phyloP scores from a whole-genome alignment of 805 yeast genomes.

The Clavispora phyllophila region DNA sequence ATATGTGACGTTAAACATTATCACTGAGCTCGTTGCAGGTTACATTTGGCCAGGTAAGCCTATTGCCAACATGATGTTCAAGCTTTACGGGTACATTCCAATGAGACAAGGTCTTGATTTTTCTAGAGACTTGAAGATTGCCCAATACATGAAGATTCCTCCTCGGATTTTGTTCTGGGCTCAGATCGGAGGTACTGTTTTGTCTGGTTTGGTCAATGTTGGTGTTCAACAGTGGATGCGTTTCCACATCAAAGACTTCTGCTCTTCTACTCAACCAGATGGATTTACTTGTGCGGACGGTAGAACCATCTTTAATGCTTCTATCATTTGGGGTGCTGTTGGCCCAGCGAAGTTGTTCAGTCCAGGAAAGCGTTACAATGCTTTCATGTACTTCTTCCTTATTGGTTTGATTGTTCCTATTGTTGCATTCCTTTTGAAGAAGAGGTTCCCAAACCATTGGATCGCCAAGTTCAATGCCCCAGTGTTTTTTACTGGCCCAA shows the following conservation, averaged over 20 bases:
- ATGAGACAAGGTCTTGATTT: slow-evolving; percentile 17
- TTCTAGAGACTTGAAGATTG: slow-evolving; percentile 16
- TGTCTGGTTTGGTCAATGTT: slow-evolving; percentile 19
- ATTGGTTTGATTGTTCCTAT: slow-evolving; percentile 6
- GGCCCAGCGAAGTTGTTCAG: slow-evolving; percentile 22
- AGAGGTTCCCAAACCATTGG: slow-evolving; percentile 4
- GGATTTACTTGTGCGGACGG: slow-evolving; percentile 19
- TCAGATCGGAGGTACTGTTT: slow-evolving; percentile 16
- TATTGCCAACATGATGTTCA: slow-evolving; percentile 17
- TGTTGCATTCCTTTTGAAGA: slow-evolving; percentile 1
- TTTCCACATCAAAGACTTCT: slow-evolving; percentile 15
- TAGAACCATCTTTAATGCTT: slow-evolving; percentile 16
- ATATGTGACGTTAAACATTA: slow-evolving; percentile 17
- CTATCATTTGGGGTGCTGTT: slow-evolving; percentile 36
- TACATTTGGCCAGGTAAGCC: slow-evolving; percentile 17
- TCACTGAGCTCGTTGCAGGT: slow-evolving; percentile 17
- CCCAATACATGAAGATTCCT: slow-evolving; percentile 18
- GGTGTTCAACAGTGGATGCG: slow-evolving; percentile 22
- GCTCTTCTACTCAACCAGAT: slow-evolving; percentile 10
- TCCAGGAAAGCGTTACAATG: slow-evolving; percentile 18
- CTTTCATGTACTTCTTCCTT: slow-evolving; percentile 10
- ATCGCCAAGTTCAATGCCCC: slow-evolving; percentile 4
- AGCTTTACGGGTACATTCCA: slow-evolving; percentile 17
- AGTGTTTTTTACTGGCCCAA: slow-evolving; percentile 8
- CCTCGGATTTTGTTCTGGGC: slow-evolving; percentile 15